Evolutionary conservation across 192 early-diverging fungal genomes (phyloP), one percentile per base, ranked within the genome.

Genomic region (Umbelopsis isabellina): DNA sequence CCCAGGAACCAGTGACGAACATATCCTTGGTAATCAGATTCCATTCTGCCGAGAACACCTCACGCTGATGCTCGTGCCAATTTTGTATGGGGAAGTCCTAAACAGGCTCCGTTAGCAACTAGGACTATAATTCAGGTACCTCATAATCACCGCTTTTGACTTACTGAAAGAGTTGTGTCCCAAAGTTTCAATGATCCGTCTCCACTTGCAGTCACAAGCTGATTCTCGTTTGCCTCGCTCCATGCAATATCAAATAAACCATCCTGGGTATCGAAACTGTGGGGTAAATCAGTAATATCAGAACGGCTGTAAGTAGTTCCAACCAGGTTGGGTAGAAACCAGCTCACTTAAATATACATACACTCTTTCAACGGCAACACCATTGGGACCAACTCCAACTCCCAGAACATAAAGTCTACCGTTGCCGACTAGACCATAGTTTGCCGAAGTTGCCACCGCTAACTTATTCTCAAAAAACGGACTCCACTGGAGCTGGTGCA

Each of bases 361-460:
- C 91, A 88, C 79, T 82, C 85, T 66, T 67, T 93, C 88, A 27
- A 84, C 79, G 16, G 72, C 51, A 15, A 83, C 73, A 66, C 75
- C 80, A 27, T 82, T 70, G 20, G 85, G 86, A 55, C 75, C 80
- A 45, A 71, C 67, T 44, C 73, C 64, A 61, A 83, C 74, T 71
- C 79, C 86, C 6, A 97, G 79, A 49, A 96, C 79, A 83, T 86
- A 93, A 46, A 98, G 85, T 67, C 92, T 78, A 22, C 97, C 98
- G 79, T 98, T 99, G 13, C 98, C 97, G 11, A 96, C 96, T 16
- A 99, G 88, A 12, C 97, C 98, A 86, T 92, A 99, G 84, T 98
- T 99, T 48, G 97, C 92, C 44, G 93, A 89, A 30, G 91, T 85
- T 0, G 94, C 96, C 20, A 88, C 87, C 1, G 98, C 97, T 15